Percentiles rank a stretch among this genome's conserved stretches.
Conservation (phyloP, 352 stramenopile species). For the Phytophthora quininea region DNA sequence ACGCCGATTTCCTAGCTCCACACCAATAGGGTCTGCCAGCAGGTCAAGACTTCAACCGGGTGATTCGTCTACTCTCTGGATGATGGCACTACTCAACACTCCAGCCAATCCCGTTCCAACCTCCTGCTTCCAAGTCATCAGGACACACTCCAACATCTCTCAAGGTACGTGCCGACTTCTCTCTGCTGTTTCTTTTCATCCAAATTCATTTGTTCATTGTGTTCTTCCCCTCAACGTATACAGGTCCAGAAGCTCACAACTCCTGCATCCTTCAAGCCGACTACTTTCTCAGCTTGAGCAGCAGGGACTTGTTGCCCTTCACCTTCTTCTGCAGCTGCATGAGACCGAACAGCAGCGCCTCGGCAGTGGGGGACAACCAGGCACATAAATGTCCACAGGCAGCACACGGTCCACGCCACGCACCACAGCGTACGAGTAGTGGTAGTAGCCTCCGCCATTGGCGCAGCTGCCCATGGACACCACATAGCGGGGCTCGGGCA, state of each 20-base stretch:
- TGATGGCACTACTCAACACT: neutral
- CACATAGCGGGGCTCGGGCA: conserved; percentile 98
- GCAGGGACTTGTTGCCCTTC: conserved; percentile 97
- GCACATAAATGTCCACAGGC: conserved; percentile 99
- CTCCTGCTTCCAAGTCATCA: neutral
- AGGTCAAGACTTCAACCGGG: neutral
- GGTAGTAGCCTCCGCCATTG: conserved; percentile 94
- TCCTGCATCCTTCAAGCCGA: neutral
- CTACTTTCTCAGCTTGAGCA: conserved; percentile 97
- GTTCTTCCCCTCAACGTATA: conserved; percentile 25
- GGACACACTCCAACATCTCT: neutral
- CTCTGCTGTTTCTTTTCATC: conserved; percentile 20
- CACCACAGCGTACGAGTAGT: conserved; percentile 98
- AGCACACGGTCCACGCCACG: conserved; percentile 97
- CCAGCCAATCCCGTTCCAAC: neutral
- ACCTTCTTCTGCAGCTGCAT: conserved; percentile 99
- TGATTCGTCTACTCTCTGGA: neutral
- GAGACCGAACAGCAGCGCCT: conserved; percentile 98
- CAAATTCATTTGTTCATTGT: conserved; percentile 34
- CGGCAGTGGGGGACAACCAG: conserved; percentile 98
- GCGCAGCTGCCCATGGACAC: conserved; percentile 99
- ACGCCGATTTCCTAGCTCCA: too few species aligned
- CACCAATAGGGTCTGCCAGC: neutral
- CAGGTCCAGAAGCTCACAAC: conserved; percentile 9
- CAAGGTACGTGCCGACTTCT: conserved; percentile 5